Evolutionary conservation across 768 basidiomycete genomes (phyloP).

Genomic region (Flagelloscypha sp.): DNA sequence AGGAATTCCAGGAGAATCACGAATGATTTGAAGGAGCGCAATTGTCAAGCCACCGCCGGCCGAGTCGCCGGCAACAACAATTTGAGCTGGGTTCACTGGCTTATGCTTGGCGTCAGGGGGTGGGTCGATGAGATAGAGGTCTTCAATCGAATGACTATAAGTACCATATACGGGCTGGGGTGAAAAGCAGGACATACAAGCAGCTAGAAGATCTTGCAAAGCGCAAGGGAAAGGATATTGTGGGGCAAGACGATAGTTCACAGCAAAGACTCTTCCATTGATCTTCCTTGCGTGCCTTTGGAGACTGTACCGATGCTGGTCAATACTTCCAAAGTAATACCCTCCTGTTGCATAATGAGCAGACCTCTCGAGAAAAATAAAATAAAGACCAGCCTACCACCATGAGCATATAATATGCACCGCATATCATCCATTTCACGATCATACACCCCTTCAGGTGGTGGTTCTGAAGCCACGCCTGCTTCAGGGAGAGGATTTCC

Average conservation of each 20-base stretch:
- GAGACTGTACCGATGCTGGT: conserved; percentile 73
- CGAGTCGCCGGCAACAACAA: conserved; percentile 86
- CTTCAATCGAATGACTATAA: conserved; percentile 25
- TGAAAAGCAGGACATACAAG: conserved; percentile 46
- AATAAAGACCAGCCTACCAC: conserved; percentile 38
- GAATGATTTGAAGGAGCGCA: conserved; percentile 78
- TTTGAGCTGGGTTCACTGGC: conserved; percentile 72
- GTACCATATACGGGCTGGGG: conserved; percentile 1
- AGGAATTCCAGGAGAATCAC: conserved; percentile 77
- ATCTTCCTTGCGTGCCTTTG: conserved; percentile 88
- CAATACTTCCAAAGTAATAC: conserved; percentile 79
- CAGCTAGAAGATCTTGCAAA: conserved; percentile 80
- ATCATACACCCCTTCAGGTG: conserved; percentile 36
- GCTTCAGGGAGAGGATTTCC: conserved; percentile 7
- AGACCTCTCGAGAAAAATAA: conserved; percentile 8
- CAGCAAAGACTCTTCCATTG: conserved; percentile 79
- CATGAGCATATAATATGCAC: conserved; percentile 77
- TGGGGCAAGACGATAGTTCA: conserved; percentile 84
- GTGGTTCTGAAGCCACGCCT: conserved; percentile 13
- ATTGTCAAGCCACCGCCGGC: conserved; percentile 86
- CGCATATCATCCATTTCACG: conserved; percentile 76
- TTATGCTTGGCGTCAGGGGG: conserved; percentile 70
- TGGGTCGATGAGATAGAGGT: conserved; percentile 84
- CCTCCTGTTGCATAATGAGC: conserved; percentile 40
- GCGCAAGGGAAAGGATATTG: conserved; percentile 97